Conservation (phyloP, 192 early-diverging fungal genomes). For the Spinellus fusiger region DNA sequence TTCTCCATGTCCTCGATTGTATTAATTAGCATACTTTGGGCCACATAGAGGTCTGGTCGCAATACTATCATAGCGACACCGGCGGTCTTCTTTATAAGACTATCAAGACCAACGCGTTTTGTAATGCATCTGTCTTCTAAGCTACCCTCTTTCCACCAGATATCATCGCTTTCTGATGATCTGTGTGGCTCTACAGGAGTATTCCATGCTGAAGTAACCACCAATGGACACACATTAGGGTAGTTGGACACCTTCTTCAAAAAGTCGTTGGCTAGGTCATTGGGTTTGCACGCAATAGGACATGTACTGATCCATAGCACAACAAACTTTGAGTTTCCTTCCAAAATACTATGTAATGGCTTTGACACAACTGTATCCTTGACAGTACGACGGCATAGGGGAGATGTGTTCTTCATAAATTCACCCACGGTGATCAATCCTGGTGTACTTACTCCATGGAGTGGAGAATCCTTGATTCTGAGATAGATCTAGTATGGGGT, state of each 20-base stretch:
- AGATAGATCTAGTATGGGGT: not conserved
- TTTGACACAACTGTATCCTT: not conserved
- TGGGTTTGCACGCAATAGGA: not conserved
- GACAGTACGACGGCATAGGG: not conserved
- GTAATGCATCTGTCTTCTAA: not conserved
- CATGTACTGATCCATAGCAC: not conserved
- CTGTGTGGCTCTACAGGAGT: not conserved
- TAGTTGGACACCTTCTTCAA: not conserved
- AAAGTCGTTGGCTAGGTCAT: not conserved
- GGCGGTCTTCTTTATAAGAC: not conserved
- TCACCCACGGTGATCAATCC: not conserved
- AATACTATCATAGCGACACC: conserved; percentile 7
- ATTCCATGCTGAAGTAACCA: conserved; percentile 1
- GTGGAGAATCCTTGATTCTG: not conserved
- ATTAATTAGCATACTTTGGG: not conserved
- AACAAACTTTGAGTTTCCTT: not conserved
- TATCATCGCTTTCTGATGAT: not conserved
- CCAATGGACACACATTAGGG: not conserved
- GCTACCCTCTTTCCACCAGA: not conserved
- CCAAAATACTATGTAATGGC: not conserved
- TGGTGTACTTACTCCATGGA: not conserved
- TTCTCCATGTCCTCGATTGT: not conserved
- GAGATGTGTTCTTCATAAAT: not conserved
- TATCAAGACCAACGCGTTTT: not conserved
- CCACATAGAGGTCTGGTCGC: conserved; percentile 24